phyloP scores from a whole-genome alignment of 2,329 filamentous ascomycete species.

The Colletotrichum abscissum region DNA sequence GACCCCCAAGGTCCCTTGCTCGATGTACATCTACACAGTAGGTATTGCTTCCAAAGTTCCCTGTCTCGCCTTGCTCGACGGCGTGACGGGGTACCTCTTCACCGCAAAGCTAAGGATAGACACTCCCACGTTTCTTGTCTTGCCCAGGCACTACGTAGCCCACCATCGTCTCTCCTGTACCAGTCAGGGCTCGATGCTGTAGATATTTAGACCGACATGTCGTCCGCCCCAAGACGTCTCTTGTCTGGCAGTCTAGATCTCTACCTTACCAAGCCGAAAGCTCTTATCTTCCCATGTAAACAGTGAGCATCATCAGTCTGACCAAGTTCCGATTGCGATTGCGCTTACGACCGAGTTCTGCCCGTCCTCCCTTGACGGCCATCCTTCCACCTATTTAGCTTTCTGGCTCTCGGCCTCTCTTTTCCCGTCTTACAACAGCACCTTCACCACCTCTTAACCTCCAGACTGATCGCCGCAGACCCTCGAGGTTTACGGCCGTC shows the following conservation, averaged over 20 bases:
- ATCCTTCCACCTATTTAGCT: neutral
- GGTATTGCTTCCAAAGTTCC: neutral
- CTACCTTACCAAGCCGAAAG: constrained; percentile 3
- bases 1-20: constrained; percentile 27
- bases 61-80: constrained; percentile 24
- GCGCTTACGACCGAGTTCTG: constrained; percentile 5
- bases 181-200: constrained; percentile 19
- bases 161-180: constrained; percentile 7
- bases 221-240: constrained; percentile 2
- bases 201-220: constrained; percentile 32
- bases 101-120: constrained; percentile 30
- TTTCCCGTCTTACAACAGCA: too few species aligned
- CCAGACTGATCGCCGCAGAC: constrained; percentile 26
- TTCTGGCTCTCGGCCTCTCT: neutral
- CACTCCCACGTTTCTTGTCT: constrained; percentile 28
- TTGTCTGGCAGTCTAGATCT: neutral
- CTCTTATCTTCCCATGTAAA: constrained; percentile 18
- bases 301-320: constrained; percentile 5
- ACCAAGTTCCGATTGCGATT: constrained; percentile 12
- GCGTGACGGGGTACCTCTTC: constrained; percentile 28
- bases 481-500: constrained; percentile 34
- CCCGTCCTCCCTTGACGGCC: constrained; percentile 2
- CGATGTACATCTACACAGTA: constrained; percentile 19
- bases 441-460: neutral
- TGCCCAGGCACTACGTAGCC: constrained; percentile 19